Percentiles rank a stretch among this genome's conserved stretches.
Evolutionary conservation across 2,329 filamentous ascomycete species (phyloP).

Genomic region (Phialemonium atrogriseum): DNA sequence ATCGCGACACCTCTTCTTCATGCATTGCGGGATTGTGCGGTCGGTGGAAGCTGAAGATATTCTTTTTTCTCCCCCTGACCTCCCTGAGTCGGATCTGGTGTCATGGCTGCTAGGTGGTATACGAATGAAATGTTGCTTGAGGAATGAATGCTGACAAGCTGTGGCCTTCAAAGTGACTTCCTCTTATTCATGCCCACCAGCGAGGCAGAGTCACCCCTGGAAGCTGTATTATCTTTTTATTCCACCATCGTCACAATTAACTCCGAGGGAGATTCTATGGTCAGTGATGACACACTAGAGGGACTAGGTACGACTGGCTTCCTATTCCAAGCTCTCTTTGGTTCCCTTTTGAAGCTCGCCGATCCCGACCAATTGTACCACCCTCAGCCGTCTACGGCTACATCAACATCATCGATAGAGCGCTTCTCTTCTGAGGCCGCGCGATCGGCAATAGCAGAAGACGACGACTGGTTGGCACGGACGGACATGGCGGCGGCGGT

Average conservation of each 20-base stretch:
- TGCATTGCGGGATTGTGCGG: no score
- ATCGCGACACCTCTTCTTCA: slow-evolving; percentile 3
- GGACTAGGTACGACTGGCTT: slow-evolving; percentile 82
- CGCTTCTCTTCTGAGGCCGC: background rate
- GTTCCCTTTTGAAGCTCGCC: slow-evolving; percentile 64
- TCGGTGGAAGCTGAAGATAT: no score
- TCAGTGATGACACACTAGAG: slow-evolving; percentile 85
- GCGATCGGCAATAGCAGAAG: no score
- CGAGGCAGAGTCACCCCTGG: slow-evolving; percentile 61
- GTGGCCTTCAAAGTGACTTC: slow-evolving; percentile 60
- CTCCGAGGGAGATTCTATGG: slow-evolving; percentile 85
- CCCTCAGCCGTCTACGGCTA: slow-evolving; percentile 23
- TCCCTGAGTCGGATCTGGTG: no score
- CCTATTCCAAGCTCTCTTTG: slow-evolving; percentile 67
- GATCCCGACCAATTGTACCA: slow-evolving; percentile 14
- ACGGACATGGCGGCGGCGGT: slow-evolving; percentile 7
- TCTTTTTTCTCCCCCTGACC: no score
- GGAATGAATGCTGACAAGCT: background rate
- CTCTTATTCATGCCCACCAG: slow-evolving; percentile 74
- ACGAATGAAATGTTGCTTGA: background rate
- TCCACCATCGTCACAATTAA: slow-evolving; percentile 82
- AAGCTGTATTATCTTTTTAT: slow-evolving; percentile 84
- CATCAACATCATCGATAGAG: slow-evolving; percentile 7
- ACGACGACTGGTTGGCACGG: no score
- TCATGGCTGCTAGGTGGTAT: no score